Evolutionary conservation across 164 flowering plant species (phyloP).

Genomic region (Tinospora cordifolia): DNA sequence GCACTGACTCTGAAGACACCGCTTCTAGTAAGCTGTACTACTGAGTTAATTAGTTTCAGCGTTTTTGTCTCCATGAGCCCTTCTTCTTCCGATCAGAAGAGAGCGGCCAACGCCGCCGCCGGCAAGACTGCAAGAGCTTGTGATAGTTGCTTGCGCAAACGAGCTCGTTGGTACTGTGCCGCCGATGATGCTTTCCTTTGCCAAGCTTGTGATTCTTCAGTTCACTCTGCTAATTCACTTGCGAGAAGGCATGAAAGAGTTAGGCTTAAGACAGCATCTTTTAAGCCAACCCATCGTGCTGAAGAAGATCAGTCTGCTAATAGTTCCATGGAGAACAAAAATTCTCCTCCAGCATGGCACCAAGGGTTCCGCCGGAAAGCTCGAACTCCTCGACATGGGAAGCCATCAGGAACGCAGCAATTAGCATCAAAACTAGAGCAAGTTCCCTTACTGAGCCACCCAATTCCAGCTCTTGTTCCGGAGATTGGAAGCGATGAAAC

Average conservation of each 20-base stretch:
- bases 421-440: constrained; percentile 14
- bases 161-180: constrained; percentile 86
- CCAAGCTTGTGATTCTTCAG: constrained; percentile 64
- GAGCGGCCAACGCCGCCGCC: constrained; percentile 53
- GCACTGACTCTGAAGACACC: background rate
- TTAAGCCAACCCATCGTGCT: constrained; percentile 4
- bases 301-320: background rate
- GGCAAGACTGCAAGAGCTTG: constrained; percentile 79
- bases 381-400: constrained; percentile 52
- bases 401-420: constrained; percentile 7
- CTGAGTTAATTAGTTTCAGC: background rate
- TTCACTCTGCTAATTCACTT: constrained; percentile 74
- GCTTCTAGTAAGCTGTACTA: background rate
- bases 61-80: constrained; percentile 22
- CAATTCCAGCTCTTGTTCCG: constrained; percentile 44
- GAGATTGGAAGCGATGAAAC: constrained; percentile 41
- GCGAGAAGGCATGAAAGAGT: constrained; percentile 77
- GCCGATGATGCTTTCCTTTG: constrained; percentile 92
- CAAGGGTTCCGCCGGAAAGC: constrained; percentile 61
- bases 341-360: constrained; percentile 54
- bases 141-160: constrained; percentile 52
- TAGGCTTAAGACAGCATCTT: constrained; percentile 54
- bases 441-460: constrained; percentile 10
- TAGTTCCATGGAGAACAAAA: background rate
- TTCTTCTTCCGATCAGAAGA: constrained; percentile 17